Base-by-base conservation (phyloP, 768 basidiomycete genomes). In the Panaeolus papilionaceus region DNA sequence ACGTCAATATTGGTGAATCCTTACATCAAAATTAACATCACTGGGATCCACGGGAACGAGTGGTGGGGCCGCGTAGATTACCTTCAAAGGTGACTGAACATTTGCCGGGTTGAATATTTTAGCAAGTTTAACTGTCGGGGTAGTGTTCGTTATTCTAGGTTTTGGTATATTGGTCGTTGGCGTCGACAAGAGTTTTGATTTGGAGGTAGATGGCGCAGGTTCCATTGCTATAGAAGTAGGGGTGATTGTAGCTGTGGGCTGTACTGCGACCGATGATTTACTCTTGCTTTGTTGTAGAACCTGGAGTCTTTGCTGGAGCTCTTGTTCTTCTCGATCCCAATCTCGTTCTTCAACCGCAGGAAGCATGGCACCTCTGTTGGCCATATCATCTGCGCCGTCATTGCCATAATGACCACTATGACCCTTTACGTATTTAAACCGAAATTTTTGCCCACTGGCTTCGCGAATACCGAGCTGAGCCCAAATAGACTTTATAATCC, bases 391-490 rank as follows among this genome's bases (percentile, higher is more conserved):
- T 2, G 96, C 96, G 49, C 86, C 90, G 64, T 98, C 96, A 75
- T 98, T 98, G 1, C 96, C 96, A 64, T 79, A 79, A 37, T 88
- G 82, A 0, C 95, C 95, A 10, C 81, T 82, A 73, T 98, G 96
- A 0, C 91, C 96, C 66, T 87, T 85, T 66, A 98, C 93, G 72
- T 95, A 85, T 70, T 88, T 79, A 61, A 97, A 83, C 42, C 75
- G 75, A 51, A 96, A 85, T 38, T 75, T 77, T 69, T 91, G 91
- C 3, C 88, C 88, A 2, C 74, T 72, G 9, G 69, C 77, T 4
- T 73, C 80, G 26, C 94, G 87, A 3, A 78, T 76, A 39, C 88
- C 79, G 38, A 95, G 79, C 16, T 92, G 85, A 0, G 88, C 84
- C 20, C 86, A 77, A 38, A 95, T 76, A 75, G 94, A 95, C 62